Conservation (phyloP, 306 rosid genomes). For the Comarum palustre region DNA sequence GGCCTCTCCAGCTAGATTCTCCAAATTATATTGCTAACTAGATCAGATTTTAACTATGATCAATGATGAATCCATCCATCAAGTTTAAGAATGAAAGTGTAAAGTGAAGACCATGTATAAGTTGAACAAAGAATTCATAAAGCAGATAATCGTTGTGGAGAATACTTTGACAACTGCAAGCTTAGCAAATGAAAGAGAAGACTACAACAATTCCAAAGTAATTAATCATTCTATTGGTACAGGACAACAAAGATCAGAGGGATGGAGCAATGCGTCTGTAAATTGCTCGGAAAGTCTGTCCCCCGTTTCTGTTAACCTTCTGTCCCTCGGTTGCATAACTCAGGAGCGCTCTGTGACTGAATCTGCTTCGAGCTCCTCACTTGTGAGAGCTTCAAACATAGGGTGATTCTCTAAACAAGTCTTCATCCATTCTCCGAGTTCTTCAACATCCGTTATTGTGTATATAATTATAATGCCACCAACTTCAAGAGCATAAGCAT, state of each 20-base stretch:
- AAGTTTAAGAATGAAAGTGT: neutral
- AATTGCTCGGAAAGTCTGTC: conserved; percentile 78
- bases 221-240: conserved; percentile 1
- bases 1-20: too few species aligned
- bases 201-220: neutral
- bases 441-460: conserved; percentile 92
- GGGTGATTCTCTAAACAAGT: conserved; percentile 83
- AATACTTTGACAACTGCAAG: neutral
- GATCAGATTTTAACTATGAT: neutral
- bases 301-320: conserved; percentile 90
- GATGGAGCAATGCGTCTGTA: conserved; percentile 57
- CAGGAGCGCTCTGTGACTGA: conserved; percentile 71
- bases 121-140: neutral
- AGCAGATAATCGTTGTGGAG: neutral
- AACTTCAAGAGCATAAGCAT: conserved; percentile 66
- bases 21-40: too few species aligned
- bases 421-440: conserved; percentile 95
- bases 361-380: conserved; percentile 76
- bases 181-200: neutral
- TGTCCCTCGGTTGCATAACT: conserved; percentile 87
- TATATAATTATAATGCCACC: conserved; percentile 91
- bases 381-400: conserved; percentile 67
- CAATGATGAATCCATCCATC: neutral
- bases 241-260: conserved; percentile 25
- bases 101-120: neutral